Base-by-base conservation (phyloP, 805 yeast species). In the Saccharomycopsis capsularis region DNA sequence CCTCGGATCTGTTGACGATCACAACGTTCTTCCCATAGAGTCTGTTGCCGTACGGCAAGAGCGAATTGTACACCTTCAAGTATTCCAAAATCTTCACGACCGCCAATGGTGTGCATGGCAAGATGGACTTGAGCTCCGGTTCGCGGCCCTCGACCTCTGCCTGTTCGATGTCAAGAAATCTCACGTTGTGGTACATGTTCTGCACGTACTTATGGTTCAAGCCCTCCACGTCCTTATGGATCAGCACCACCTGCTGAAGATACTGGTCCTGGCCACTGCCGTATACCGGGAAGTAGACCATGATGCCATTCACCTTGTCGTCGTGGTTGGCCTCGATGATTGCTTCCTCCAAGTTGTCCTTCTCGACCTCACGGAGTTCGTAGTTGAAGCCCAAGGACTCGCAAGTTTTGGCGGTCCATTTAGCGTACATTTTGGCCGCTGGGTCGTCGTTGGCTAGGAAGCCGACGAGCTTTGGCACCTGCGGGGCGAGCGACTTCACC, bases 51-150 rank as follows among this genome's bases (percentile, higher is more conserved):
- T 89, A 85, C 24, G 85, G 84, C 51, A 93, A 66, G 21, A 90
- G 67, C 40, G 76, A 67, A 68, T 91, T 93, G 73, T 93, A 93
- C 4, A 88, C 85, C 11, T 93, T 89, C 59, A 93, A 70, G 62
- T 82, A 87, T 63, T 93, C 99, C 61, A 93, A 72, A 48, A 89
- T 87, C 70, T 93, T 93, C 48, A 93, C 96, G 59, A 88, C 76
- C 1, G 98, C 98, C 55, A 93, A 71, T 3, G 99, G 97, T 2
- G 99, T 93, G 66, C 99, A 93, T 1, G 99, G 99, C 57, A 93
- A 70, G 51, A 93, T 88, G 6, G 95, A 83, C 68, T 93, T 93
- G 65, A 78, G 76, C 46, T 72, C 68, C 15, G 27, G 40, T 15
- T 37, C 27, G 2, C 42, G 23, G 4, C 7, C 19, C 19, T 23